phyloP scores from a whole-genome alignment of 768 basidiomycete genomes.

The Lepiota brunneoincarnata region DNA sequence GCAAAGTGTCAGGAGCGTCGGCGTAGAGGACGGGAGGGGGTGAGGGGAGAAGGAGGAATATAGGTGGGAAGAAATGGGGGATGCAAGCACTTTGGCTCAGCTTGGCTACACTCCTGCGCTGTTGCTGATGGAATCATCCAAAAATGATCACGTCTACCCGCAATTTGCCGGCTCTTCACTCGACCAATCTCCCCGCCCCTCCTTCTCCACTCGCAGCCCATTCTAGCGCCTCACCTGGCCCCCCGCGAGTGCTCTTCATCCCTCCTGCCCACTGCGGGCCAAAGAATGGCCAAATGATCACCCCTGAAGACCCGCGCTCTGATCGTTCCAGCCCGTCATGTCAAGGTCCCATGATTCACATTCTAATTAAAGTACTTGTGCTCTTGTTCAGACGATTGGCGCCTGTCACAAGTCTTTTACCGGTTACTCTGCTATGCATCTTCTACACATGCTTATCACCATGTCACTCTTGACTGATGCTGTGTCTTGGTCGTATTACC shows the following conservation, averaged over 20 bases:
- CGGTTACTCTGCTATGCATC: neutral
- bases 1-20: neutral
- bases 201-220: neutral
- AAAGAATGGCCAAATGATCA: neutral
- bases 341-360: neutral
- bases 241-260: neutral
- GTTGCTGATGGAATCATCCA: constrained; percentile 20
- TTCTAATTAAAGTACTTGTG: neutral
- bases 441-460: neutral
- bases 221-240: neutral
- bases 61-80: constrained; percentile 18
- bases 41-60: constrained; percentile 15
- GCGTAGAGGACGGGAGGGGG: constrained; percentile 11
- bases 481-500: neutral
- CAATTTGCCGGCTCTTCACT: constrained; percentile 16
- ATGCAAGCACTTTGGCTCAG: too few species aligned
- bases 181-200: neutral
- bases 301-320: neutral
- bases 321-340: neutral
- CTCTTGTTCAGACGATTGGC: too few species aligned
- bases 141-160: constrained; percentile 12
- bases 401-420: neutral
- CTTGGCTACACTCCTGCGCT: neutral
- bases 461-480: neutral
- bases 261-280: neutral